Evolutionary conservation across 495 filamentous ascomycete genomes (phyloP).

Genomic region (Neurospora africana): DNA sequence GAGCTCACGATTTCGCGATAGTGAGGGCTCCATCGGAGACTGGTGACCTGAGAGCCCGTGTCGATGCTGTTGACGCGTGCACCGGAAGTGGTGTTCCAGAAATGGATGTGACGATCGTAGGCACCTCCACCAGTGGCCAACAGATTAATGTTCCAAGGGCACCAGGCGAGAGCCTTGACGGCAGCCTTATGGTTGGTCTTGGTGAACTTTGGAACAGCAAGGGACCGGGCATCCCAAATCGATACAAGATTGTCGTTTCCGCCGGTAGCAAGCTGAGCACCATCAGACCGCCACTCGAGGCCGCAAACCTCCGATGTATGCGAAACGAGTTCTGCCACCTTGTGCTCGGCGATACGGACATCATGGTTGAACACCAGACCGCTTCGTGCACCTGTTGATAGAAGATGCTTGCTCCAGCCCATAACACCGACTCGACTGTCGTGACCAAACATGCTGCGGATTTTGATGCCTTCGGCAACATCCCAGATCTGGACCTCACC

Average conservation of each 20-base stretch:
- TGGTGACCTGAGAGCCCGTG: conserved; percentile 93
- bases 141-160: conserved; percentile 95
- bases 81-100: conserved; percentile 98
- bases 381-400: conserved; percentile 88
- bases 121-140: conserved; percentile 94
- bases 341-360: conserved; percentile 95
- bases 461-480: conserved; percentile 85
- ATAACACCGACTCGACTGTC: conserved; percentile 94
- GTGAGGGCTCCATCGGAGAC: conserved; percentile 85
- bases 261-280: conserved; percentile 90
- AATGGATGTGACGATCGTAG: conserved; percentile 96
- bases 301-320: conserved; percentile 98
- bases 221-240: conserved; percentile 95
- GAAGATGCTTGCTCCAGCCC: conserved; percentile 96
- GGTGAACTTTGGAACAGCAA: conserved; percentile 89
- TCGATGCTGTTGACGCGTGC: conserved; percentile 98
- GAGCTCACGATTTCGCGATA: conserved; percentile 98
- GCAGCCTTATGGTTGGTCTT: conserved; percentile 99
- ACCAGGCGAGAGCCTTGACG: conserved; percentile 97
- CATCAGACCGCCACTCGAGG: conserved; percentile 93
- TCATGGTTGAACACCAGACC: conserved; percentile 99
- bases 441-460: conserved; percentile 96
- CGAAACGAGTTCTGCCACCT: conserved; percentile 89
- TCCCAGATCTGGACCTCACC: conserved; percentile 99
- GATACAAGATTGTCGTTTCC: conserved; percentile 98